A percentile compares a stretch with the other conserved stretches of the same genome.
These are phyloP conservation scores for Suillus luteus DNA, from an alignment of 768 basidiomycete species.

Conservation along the genomic window DNA sequence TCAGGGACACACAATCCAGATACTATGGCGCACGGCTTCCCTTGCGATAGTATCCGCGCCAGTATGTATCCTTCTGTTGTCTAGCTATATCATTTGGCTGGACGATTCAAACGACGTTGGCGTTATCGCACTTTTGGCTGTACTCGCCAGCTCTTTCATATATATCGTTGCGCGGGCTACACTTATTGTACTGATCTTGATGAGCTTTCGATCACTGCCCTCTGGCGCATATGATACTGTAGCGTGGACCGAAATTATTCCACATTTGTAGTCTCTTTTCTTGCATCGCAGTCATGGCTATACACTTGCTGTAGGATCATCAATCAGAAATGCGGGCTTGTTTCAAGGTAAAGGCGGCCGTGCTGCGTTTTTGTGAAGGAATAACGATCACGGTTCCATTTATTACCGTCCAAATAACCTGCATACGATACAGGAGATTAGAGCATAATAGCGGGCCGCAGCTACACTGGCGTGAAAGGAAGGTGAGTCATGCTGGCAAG, in stretches of 20 bases:
- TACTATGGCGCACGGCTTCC: conserved; percentile 26
- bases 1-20: conserved; percentile 18
- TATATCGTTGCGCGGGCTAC: conserved; percentile 19
- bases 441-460: too few species aligned
- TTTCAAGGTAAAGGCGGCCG: neutral
- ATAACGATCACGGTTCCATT: neutral
- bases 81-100: neutral
- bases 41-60: conserved; percentile 14
- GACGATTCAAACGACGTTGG: neutral
- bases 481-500: neutral
- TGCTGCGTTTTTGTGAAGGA: neutral
- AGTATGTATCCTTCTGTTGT: neutral
- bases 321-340: neutral
- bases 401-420: neutral
- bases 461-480: neutral
- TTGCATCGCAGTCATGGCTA: too few species aligned
- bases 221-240: conserved; percentile 16
- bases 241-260: conserved; percentile 21
- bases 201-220: conserved; percentile 15
- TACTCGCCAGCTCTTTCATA: neutral
- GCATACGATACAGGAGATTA: neutral
- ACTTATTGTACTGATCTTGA: conserved; percentile 17
- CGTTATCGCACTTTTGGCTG: neutral
- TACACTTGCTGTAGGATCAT: neutral
- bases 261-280: conserved; percentile 1